These are phyloP conservation scores for Scolecobasidium constrictum DNA, from an alignment of 2,329 filamentous ascomycete genomes.

Conservation along the genomic window DNA sequence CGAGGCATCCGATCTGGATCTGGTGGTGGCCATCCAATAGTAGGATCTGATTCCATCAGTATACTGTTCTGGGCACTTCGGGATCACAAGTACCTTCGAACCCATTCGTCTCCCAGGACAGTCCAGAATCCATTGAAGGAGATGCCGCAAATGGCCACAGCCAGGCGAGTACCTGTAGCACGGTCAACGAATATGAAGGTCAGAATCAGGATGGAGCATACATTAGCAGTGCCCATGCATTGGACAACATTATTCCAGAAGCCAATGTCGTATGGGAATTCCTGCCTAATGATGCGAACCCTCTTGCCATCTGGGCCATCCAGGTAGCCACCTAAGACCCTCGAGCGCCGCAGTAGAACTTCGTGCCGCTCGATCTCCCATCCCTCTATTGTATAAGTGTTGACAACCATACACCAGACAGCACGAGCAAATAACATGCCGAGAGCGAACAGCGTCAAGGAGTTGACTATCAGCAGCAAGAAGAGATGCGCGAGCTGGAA, in stretches of 20 bases:
- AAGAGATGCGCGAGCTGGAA: slow-evolving; percentile 51
- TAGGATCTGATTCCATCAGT: slow-evolving; percentile 27
- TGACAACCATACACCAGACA: slow-evolving; percentile 50
- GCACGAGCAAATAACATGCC: slow-evolving; percentile 55
- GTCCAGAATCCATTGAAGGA: slow-evolving; percentile 39
- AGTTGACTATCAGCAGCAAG: slow-evolving; percentile 46
- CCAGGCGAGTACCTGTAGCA: slow-evolving; percentile 47
- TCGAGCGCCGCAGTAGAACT: slow-evolving; percentile 32
- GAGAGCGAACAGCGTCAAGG: slow-evolving; percentile 50
- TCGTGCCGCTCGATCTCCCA: slow-evolving; percentile 51
- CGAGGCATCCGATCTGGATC: slow-evolving; percentile 35
- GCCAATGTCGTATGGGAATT: slow-evolving; percentile 75
- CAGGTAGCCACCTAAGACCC: slow-evolving; percentile 43
- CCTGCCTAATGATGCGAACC: slow-evolving; percentile 49
- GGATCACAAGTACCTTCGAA: slow-evolving; percentile 47
- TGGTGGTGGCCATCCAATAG: slow-evolving; percentile 35
- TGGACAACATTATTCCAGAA: slow-evolving; percentile 63
- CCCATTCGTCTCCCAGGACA: slow-evolving; percentile 60
- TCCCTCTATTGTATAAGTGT: slow-evolving; percentile 70
- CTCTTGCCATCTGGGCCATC: slow-evolving; percentile 45
- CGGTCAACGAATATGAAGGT: not conserved
- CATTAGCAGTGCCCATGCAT: slow-evolving; percentile 61
- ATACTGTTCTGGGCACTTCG: not conserved
- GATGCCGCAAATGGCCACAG: slow-evolving; percentile 53
- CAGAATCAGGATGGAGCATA: slow-evolving; percentile 10